Base-by-base conservation (phyloP, 2,329 filamentous ascomycete genomes). In the Aspergillus latus region DNA sequence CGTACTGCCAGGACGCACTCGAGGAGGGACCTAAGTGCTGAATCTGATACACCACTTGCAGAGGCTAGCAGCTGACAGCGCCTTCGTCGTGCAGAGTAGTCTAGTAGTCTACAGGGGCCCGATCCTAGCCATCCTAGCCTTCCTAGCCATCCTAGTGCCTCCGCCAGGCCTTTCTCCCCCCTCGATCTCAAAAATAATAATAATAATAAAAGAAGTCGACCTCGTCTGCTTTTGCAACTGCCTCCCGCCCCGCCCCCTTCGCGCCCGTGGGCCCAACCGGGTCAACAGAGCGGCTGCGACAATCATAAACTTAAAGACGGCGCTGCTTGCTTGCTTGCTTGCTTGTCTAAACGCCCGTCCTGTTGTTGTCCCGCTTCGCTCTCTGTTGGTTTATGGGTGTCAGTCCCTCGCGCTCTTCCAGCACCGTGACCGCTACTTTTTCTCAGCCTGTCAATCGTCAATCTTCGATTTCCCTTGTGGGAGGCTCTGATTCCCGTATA, bases 271-370 rank as follows among this genome's bases (percentile, higher is more conserved):
- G 57, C 62, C 62, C 54, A 63, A 64, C 62, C 58, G 63, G 62
- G 53, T 60, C 57, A 61, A 60, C 58, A 62, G 59, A 59, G 62
- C 63, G 57, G 62, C 61, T 61, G 59, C 59, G 60, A 62, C 62
- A 66, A 66, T 59, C 61, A 62, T 63, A 61, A 64, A 60, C 61
- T 63, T 63, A 61, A 64, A 60, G 30, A 43, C 57, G 57, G 54
- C 52, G 37, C 58, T 56, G 36, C 42, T 48, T 52, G 40, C 47
- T 56, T 49, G 37, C 21, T 39, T 49, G 5, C 6, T 13, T 47
- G 15, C 36, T 28, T 37, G 10, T 21, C 21, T 21, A 21, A 21
- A 21, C 21, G 21, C 21, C 21, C 21, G 28, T 42, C 3, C 9
- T 32, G 44, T 34, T 47, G 44, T 29, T 29, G 29, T 34, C 44